phyloP scores from a whole-genome alignment of 257 asterid genomes.

The Thymus mandschuricus region DNA sequence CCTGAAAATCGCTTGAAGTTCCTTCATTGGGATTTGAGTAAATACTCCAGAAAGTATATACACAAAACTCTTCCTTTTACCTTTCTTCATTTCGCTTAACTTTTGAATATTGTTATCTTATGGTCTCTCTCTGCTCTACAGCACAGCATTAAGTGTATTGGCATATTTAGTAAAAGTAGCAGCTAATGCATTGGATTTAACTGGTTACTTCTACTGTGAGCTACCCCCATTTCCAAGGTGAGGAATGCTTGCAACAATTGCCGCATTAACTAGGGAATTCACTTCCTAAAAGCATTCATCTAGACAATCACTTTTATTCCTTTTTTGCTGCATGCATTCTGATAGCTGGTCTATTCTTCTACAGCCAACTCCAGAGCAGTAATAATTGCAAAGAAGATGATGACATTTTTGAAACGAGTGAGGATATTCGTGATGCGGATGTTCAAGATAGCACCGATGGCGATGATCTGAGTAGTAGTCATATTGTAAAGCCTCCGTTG shows the following conservation, averaged over 20 bases:
- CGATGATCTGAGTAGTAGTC: constrained; percentile 32
- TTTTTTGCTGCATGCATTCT: constrained; percentile 8
- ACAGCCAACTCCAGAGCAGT: constrained; percentile 44
- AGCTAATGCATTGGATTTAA: constrained; percentile 66
- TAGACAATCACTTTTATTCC: neutral
- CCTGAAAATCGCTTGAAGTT: constrained; percentile 76
- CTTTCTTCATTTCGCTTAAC: constrained; percentile 9
- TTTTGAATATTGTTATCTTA: constrained; percentile 12
- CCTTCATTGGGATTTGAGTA: constrained; percentile 95
- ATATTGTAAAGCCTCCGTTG: constrained; percentile 45
- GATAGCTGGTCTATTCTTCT: constrained; percentile 28
- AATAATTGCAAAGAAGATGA: constrained; percentile 41
- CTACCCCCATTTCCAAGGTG: constrained; percentile 53
- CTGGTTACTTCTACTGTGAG: constrained; percentile 75
- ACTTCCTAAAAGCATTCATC: neutral
- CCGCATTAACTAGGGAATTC: constrained; percentile 32
- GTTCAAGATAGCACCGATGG: constrained; percentile 28
- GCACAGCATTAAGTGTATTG: constrained; percentile 72
- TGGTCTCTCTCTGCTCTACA: constrained; percentile 31
- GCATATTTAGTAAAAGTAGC: constrained; percentile 72
- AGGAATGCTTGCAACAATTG: constrained; percentile 33
- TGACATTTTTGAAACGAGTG: constrained; percentile 32
- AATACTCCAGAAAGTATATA: constrained; percentile 68
- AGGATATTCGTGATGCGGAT: constrained; percentile 24
- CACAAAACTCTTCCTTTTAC: constrained; percentile 13